A percentile compares a stretch with the other conserved stretches of the same genome.
These are phyloP conservation scores for Lumnitzera littorea DNA, from an alignment of 345 rosid genomes.

Conservation along the genomic window DNA sequence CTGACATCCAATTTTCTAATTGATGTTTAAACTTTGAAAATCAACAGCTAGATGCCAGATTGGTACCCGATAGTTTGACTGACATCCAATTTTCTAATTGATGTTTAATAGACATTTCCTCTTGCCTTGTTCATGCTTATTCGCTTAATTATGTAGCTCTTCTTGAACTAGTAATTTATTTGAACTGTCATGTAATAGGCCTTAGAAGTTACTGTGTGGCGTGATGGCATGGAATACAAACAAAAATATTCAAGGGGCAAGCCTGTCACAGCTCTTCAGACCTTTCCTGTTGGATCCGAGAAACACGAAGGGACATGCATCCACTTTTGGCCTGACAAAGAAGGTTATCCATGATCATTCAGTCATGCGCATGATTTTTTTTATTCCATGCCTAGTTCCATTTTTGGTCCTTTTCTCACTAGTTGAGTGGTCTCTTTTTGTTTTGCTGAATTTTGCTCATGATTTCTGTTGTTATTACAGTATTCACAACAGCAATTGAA, in stretches of 20 bases:
- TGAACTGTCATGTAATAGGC: slow-evolving; percentile 31
- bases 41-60: too few relatives aligned
- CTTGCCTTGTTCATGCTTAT: neutral
- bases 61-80: too few relatives aligned
- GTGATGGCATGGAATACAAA: slow-evolving; percentile 68
- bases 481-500: slow-evolving; percentile 79
- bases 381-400: neutral
- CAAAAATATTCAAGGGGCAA: slow-evolving; percentile 92
- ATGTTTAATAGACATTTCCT: neutral
- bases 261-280: slow-evolving; percentile 49
- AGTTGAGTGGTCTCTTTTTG: slow-evolving; percentile 7
- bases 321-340: slow-evolving; percentile 95
- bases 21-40: neutral
- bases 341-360: slow-evolving; percentile 41
- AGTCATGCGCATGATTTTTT: neutral
- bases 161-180: neutral
- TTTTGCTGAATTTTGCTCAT: slow-evolving; percentile 1
- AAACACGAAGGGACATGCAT: slow-evolving; percentile 63
- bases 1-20: neutral
- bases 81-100: neutral
- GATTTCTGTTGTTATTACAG: slow-evolving; percentile 27
- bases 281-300: slow-evolving; percentile 52
- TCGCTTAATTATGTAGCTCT: too few relatives aligned
- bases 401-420: neutral
- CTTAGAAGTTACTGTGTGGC: slow-evolving; percentile 85